phyloP scores from a whole-genome alignment of 73 alveolate species.

The Paramecium primaurelia region DNA sequence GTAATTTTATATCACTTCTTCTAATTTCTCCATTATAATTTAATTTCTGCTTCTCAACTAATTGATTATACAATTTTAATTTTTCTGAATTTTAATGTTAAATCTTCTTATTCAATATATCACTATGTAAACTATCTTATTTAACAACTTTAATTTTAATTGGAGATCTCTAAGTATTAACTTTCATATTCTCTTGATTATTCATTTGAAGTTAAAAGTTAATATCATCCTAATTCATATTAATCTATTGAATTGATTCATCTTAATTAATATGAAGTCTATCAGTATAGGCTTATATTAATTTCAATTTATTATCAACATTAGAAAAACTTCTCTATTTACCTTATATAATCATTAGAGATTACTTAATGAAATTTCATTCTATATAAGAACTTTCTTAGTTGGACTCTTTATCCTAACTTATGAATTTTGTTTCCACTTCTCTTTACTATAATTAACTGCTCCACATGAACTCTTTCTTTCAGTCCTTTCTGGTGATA shows the following conservation, averaged over 20 bases:
- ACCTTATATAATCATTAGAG: background rate
- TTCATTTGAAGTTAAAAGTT: background rate
- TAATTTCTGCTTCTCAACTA: background rate
- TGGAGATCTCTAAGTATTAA: background rate
- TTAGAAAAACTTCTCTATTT: constrained; percentile 42
- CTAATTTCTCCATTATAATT: background rate
- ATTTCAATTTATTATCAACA: background rate
- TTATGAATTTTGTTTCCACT: background rate
- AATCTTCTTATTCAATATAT: background rate
- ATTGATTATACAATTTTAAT: background rate
- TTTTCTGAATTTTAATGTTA: background rate
- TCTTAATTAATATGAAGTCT: constrained; percentile 9
- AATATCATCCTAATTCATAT: background rate
- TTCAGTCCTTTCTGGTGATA: background rate
- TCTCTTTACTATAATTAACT: background rate
- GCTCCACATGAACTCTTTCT: background rate
- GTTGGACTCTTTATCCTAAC: background rate
- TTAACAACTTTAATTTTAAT: background rate
- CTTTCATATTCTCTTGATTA: background rate
- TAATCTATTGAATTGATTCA: background rate
- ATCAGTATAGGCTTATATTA: constrained; percentile 6
- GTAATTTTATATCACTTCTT: background rate
- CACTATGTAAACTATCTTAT: background rate
- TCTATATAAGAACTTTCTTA: background rate
- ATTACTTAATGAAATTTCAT: background rate